Percentiles rank a stretch among this genome's conserved stretches.
Evolutionary conservation across 202 grass and related monocot genomes (phyloP).

Genomic region (Carex sylvatica): DNA sequence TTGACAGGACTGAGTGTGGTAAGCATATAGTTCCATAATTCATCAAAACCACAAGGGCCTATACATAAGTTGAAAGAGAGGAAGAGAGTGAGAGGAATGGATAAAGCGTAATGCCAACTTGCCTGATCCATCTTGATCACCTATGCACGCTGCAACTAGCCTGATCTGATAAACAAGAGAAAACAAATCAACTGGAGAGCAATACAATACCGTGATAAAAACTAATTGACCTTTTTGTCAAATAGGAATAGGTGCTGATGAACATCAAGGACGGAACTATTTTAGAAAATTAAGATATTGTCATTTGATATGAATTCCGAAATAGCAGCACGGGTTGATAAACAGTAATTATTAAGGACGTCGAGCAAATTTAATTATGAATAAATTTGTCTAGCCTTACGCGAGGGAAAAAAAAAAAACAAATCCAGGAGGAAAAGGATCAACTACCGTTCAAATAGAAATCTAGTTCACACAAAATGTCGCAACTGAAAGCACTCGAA

Average conservation of each 20-base stretch:
- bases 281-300: background rate
- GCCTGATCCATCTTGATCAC: conserved; percentile 6
- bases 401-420: background rate
- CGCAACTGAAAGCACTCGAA: background rate
- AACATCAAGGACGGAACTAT: background rate
- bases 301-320: background rate
- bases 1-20: background rate
- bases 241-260: background rate
- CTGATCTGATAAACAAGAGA: background rate
- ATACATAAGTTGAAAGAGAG: background rate
- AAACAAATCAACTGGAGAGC: background rate
- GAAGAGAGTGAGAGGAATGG: background rate
- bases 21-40: background rate
- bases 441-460: background rate
- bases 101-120: background rate
- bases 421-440: background rate
- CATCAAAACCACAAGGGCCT: background rate
- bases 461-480: background rate
- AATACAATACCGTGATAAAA: background rate
- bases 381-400: background rate
- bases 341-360: background rate
- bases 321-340: background rate
- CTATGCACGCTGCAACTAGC: background rate
- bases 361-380: background rate
- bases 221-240: background rate